These are phyloP conservation scores for Suhomyces yuchorum DNA, from an alignment of 1,139 yeast species.

Conservation along the genomic window DNA sequence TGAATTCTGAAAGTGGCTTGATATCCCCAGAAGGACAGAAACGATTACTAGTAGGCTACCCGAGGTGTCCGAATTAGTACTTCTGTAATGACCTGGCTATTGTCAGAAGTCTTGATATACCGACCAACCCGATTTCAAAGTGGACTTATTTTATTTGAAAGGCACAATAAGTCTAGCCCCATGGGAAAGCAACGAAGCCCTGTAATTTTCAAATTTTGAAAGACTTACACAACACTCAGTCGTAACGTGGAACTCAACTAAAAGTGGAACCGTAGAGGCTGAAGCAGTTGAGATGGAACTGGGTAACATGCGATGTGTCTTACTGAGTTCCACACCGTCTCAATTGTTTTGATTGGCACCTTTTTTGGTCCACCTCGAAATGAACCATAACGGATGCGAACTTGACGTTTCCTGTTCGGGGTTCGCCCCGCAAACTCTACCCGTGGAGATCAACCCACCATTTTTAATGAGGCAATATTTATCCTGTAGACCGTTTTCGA, in stretches of 20 bases:
- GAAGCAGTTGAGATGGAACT: neutral
- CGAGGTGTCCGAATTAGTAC: constrained; percentile 8
- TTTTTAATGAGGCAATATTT: neutral
- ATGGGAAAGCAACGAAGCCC: constrained; percentile 1
- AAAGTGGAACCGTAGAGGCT: neutral
- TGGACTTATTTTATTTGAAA: constrained; percentile 3
- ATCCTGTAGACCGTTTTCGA: neutral
- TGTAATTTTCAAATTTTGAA: neutral
- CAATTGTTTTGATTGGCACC: neutral
- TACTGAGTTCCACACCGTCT: neutral
- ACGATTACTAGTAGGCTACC: neutral
- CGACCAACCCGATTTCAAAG: constrained; percentile 6
- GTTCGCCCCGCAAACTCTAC: neutral
- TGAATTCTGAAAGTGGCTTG: constrained; percentile 1
- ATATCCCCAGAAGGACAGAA: neutral
- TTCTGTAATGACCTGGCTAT: constrained; percentile 4
- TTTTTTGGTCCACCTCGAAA: neutral
- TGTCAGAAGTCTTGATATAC: neutral
- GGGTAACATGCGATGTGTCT: neutral
- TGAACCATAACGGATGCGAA: neutral
- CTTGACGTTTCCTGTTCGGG: neutral
- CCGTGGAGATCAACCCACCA: neutral
- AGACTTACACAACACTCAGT: neutral
- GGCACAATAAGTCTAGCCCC: constrained; percentile 5
- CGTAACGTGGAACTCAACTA: neutral